Conservation (phyloP, 2,329 filamentous ascomycete genomes). For the Curvularia spicifera region DNA sequence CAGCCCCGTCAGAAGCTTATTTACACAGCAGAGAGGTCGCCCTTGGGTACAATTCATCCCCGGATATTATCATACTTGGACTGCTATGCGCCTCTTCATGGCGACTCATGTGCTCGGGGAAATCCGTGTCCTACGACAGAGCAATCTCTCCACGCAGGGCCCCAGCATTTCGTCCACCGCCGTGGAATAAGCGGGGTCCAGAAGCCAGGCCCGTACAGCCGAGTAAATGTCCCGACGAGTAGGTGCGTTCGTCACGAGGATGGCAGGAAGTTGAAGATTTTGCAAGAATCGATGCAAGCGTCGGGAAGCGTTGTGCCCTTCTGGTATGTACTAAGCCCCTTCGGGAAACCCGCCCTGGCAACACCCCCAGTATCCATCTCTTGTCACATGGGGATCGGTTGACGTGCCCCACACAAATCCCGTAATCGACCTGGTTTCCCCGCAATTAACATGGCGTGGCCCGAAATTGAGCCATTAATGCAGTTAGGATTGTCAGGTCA, state of each 20-base stretch:
- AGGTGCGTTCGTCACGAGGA: conserved; percentile 19
- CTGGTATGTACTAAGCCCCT: conserved; percentile 8
- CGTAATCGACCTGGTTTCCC: conserved; percentile 9
- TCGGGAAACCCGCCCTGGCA: conserved; percentile 7
- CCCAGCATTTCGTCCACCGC: not conserved
- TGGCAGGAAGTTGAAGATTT: conserved; percentile 13
- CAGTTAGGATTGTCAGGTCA: conserved; percentile 10
- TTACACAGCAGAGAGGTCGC: not conserved
- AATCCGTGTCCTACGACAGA: conserved; percentile 15
- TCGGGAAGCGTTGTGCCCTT: conserved; percentile 12
- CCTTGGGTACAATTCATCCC: not conserved
- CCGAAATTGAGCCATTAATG: conserved; percentile 21
- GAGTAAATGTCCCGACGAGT: conserved; percentile 13
- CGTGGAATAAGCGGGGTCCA: conserved; percentile 7
- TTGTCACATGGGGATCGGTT: conserved; percentile 14
- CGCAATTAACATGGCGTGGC: conserved; percentile 6
- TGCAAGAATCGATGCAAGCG: conserved; percentile 16
- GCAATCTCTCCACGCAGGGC: conserved; percentile 2
- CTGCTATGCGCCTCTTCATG: not conserved
- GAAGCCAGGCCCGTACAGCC: conserved; percentile 2
- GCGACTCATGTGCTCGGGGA: conserved; percentile 7
- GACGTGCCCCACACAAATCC: conserved; percentile 15
- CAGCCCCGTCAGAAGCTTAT: not conserved
- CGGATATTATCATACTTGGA: not conserved
- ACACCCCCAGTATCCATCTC: conserved; percentile 4